phyloP scores from a whole-genome alignment of 257 asterid species.

The Echites panduratus region DNA sequence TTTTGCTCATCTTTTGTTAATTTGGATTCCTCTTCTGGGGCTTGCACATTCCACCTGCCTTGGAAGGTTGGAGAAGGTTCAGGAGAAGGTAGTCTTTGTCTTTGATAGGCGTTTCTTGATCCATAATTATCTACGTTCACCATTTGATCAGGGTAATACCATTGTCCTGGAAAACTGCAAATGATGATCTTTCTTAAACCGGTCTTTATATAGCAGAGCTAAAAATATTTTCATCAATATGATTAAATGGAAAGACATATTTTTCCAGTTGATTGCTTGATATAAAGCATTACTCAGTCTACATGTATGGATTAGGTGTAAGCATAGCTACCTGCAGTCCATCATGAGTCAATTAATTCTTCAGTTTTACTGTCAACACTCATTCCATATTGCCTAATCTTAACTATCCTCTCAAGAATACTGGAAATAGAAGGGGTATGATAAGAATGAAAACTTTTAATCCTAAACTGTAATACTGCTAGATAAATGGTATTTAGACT shows the following conservation, averaged over 20 bases:
- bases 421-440: not conserved
- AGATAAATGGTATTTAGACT: too few relatives aligned
- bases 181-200: not conserved
- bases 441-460: too few relatives aligned
- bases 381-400: too few relatives aligned
- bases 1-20: constrained; percentile 51
- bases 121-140: constrained; percentile 19
- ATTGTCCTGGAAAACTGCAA: constrained; percentile 37
- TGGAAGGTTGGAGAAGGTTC: constrained; percentile 22
- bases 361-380: too few relatives aligned
- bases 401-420: too few relatives aligned
- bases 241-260: not conserved
- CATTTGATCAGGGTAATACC: constrained; percentile 22
- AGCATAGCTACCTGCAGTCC: too few relatives aligned
- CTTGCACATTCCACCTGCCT: constrained; percentile 15
- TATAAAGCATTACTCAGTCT: not conserved
- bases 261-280: not conserved
- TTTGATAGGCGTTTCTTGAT: constrained; percentile 19
- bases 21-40: constrained; percentile 33
- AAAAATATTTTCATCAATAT: not conserved
- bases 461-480: too few relatives aligned
- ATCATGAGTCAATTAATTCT: too few relatives aligned
- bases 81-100: constrained; percentile 7
- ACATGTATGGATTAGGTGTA: not conserved
- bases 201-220: not conserved